Base-by-base conservation (phyloP, 805 yeast species). In the Dipodascus albidus region DNA sequence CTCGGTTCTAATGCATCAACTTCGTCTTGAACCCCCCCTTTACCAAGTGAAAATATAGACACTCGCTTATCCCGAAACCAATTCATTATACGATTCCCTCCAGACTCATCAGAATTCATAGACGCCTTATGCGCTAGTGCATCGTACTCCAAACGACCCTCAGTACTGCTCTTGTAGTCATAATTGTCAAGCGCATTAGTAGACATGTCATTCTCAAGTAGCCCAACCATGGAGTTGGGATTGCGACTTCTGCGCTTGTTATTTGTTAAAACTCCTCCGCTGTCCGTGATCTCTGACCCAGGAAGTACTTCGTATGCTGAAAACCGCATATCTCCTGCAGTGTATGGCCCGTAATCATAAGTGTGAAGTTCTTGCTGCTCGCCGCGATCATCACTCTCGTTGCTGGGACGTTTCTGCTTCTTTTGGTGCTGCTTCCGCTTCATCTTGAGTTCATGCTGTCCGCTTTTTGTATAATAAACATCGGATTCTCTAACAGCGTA, bases 401-500 rank as follows among this genome's bases (percentile, higher is more conserved):
- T 4, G 44, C 44, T 38, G 17, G 14, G 3, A 4, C 20, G 17
- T 19, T 38, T 38, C 20, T 4, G 4, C 20, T 49, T 21, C n/a
- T 22, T 22, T 21, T 50, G 15, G 9, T 15, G 35, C 22, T 48
- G 49, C 33, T 49, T 8, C 48, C 44, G 17, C 23, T 24, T 20
- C n/a, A 20, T 19, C 23, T 51, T 19, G 14, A 44, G 47, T 6
- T 23, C 50, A 20, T 15, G 23, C 48, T 52, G 48, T 14, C 44
- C 23, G 17, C 54, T 20, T 41, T 59, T 57, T 24, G 61, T 59
- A 53, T 57, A 58, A 54, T 79, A 78, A 31, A 72, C 58, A 62
- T 82, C 87, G 1, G 79, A 82, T 60, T 82, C 87, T 54, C 87
- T 68, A 1, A 76, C 75, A 0, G 82, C 75, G 63, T 81, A 81